Evolutionary conservation across 139 green algal genomes (phyloP).

Genomic region (Tetraselmis striata): DNA sequence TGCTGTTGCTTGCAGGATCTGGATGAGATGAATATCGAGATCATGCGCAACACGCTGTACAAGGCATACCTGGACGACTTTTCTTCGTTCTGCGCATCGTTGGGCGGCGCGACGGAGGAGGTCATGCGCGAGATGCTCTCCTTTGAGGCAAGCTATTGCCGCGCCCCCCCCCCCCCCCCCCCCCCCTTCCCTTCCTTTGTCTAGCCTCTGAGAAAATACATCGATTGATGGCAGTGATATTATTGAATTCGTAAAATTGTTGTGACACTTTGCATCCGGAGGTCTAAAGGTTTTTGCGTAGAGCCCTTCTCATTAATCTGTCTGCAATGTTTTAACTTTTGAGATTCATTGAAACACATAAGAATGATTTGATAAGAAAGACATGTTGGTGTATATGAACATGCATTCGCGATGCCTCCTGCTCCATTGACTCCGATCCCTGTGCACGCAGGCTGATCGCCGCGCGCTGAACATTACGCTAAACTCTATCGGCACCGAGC

Average conservation of each 20-base stretch:
- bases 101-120: constrained; percentile 82
- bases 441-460: constrained; percentile 72
- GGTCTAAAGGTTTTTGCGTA: too few species aligned
- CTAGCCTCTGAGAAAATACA: too few species aligned
- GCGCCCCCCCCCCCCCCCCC: too few species aligned
- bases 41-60: constrained; percentile 96
- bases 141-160: constrained; percentile 77
- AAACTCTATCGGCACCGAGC: constrained; percentile 94
- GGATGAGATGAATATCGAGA: constrained; percentile 99
- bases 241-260: too few species aligned
- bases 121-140: constrained; percentile 90
- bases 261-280: too few species aligned
- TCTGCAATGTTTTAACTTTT: too few species aligned
- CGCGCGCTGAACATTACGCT: constrained; percentile 97
- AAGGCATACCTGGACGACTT: constrained; percentile 99
- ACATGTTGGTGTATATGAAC: too few species aligned
- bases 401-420: background rate
- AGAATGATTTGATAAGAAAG: too few species aligned
- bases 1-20: constrained; percentile 78
- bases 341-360: too few species aligned
- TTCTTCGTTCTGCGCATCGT: constrained; percentile 58
- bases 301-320: too few species aligned
- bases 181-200: too few species aligned
- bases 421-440: background rate
- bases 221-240: too few species aligned